Evolutionary conservation across 2,329 filamentous ascomycete genomes (phyloP), one percentile per base, ranked within the genome.

Genomic region (Blastomyces emzantsi): DNA sequence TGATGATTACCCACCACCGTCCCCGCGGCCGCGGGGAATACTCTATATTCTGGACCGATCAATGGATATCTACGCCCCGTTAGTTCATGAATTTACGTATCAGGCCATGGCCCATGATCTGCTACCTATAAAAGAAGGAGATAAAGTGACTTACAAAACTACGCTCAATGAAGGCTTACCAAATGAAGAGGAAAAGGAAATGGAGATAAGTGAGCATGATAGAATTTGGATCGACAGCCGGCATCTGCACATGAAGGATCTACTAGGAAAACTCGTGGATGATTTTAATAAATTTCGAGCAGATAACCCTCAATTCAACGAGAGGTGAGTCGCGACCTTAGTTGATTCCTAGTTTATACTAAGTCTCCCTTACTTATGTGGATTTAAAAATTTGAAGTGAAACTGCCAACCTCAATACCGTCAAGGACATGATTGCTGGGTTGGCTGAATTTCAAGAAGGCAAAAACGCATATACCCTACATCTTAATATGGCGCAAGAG

Each of bases 81-180:
- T 97, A 13, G 73, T 97, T 3, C 94, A 99, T 76, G 94, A 99
- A 72, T 97, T 99, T 73, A 97, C 94, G 15, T 99, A 97, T 74
- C 94, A 99, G 76, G 92, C 94, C 60, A 97, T 99, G 93, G 93
- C 91, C 3, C 90, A 97, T 75, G 94, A 99, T 73, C 80, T 99
- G 9, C 79, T 99, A 39, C 89, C 89, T 0, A 91, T 99, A 72
- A 87, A 89, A 70, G 94, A 97, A 62, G 88, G 85, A 30, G 92
- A 96, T 67, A 96, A 94, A 74, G 84, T 95, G 11, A 91, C 88
- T 0, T 99, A 92, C 73, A 88, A 87, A 68, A 92, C 92, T 61
- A 80, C 84, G 1, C 81, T 94, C 66, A 94, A 96, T 67, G 85
- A 92, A 69, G 90, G 89, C 11, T 81, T 84, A 3, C 76, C 80